Conservation (phyloP, 176 grass and related monocot species). For the Ensete ventricosum region DNA sequence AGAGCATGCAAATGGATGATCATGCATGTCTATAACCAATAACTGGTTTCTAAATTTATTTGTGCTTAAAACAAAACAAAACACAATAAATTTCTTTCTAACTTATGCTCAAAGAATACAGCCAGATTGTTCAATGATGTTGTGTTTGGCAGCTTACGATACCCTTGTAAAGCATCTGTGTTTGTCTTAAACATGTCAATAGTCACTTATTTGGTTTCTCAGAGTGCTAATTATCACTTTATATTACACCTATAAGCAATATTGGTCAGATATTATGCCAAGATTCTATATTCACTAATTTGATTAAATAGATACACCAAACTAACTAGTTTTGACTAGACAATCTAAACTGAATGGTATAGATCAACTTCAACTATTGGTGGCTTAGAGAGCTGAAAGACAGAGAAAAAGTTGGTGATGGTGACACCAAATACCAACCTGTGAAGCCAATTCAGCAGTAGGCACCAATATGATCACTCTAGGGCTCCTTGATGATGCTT, state of each 20-base stretch:
- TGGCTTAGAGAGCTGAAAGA: neutral
- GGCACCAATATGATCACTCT: conserved; percentile 72
- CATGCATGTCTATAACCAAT: neutral
- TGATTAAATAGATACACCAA: neutral
- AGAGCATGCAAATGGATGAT: neutral
- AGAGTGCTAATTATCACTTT: no score
- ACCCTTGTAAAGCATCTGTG: no score
- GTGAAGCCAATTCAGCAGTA: conserved; percentile 83
- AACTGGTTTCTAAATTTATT: neutral
- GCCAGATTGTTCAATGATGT: no score
- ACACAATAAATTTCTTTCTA: no score
- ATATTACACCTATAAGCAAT: neutral
- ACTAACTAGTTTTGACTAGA: neutral
- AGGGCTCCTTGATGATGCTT: conserved; percentile 52
- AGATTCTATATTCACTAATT: neutral
- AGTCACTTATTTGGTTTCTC: no score
- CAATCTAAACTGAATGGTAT: no score
- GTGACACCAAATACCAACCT: conserved; percentile 33
- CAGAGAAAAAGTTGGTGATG: neutral
- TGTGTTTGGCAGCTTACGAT: no score
- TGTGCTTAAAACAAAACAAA: neutral
- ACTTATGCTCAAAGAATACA: no score
- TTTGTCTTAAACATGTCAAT: no score
- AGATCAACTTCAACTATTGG: neutral
- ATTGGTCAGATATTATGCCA: neutral